phyloP scores from a whole-genome alignment of 2,329 filamentous ascomycete species.

The Drechslerella dactyloides region DNA sequence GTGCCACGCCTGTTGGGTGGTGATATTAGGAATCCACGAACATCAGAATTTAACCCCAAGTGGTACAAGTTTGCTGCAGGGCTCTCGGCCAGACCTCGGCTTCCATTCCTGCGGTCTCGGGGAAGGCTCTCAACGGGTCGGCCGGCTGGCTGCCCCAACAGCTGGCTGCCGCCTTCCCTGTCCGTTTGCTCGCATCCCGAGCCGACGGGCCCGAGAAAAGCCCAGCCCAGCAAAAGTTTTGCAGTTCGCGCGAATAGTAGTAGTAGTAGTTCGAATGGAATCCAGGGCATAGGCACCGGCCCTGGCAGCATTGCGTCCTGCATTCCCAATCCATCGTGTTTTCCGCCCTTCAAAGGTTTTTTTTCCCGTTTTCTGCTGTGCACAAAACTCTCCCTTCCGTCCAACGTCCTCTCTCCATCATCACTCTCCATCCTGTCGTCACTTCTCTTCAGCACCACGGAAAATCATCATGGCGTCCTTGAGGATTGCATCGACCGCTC shows the following conservation, averaged over 20 bases:
- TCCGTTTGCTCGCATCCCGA: slow-evolving; percentile 30
- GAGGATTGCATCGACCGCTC: slow-evolving; percentile 43
- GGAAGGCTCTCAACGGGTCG: background rate
- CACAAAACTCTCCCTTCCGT: slow-evolving; percentile 27
- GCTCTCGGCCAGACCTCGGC: background rate
- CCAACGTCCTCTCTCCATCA: slow-evolving; percentile 17
- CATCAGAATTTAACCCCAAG: no score
- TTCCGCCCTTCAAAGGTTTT: background rate
- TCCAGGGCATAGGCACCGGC: background rate
- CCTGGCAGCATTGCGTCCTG: background rate
- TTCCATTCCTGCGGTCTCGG: background rate
- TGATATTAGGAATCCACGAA: no score
- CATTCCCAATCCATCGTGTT: slow-evolving; percentile 8
- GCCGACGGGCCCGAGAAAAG: slow-evolving; percentile 42
- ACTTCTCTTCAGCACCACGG: background rate
- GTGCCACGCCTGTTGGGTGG: no score
- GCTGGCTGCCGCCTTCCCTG: slow-evolving; percentile 28
- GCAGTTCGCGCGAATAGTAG: slow-evolving; percentile 10
- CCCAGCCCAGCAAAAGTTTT: slow-evolving; percentile 26
- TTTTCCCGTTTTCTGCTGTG: slow-evolving; percentile 1
- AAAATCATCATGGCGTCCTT: slow-evolving; percentile 37
- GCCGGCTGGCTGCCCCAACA: slow-evolving; percentile 4
- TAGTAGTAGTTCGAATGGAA: no score
- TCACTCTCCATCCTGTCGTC: slow-evolving; percentile 1
- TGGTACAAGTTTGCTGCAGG: no score